Percentiles rank a stretch among this genome's conserved stretches.
Evolutionary conservation across 2,329 filamentous ascomycete genomes (phyloP).

Genomic region (Ophiostoma montium): DNA sequence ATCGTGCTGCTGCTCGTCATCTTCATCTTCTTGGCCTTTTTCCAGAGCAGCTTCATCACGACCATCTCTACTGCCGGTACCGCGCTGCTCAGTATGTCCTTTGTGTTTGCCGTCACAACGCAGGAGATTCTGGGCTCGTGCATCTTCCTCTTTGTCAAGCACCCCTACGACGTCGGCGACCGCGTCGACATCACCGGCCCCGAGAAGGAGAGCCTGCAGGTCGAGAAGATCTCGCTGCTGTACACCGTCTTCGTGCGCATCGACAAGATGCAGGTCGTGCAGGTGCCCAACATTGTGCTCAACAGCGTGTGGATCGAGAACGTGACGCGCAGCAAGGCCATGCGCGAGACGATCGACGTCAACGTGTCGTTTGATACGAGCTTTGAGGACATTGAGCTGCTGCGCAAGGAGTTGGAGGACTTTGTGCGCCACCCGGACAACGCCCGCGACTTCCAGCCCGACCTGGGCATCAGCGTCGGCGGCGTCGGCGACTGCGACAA

Average conservation of each 20-base stretch:
- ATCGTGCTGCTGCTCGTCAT: conserved; percentile 69
- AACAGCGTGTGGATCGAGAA: conserved; percentile 96
- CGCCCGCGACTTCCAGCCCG: conserved; percentile 76
- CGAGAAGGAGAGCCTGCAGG: conserved; percentile 51
- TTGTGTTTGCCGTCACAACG: conserved; percentile 82
- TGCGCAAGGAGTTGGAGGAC: conserved; percentile 69
- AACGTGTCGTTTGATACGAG: conserved; percentile 74
- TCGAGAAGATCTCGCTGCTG: conserved; percentile 87
- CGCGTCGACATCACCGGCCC: conserved; percentile 62
- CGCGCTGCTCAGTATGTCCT: conserved; percentile 85
- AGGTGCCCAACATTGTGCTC: conserved; percentile 82
- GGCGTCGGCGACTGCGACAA: conserved; percentile 80
- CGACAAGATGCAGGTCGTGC: conserved; percentile 62
- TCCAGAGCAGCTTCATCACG: conserved; percentile 72
- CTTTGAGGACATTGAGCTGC: conserved; percentile 77
- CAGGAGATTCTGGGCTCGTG: conserved; percentile 97
- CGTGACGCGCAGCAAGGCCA: conserved; percentile 75
- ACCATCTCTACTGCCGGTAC: conserved; percentile 85
- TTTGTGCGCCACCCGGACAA: conserved; percentile 81
- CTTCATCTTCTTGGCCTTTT: conserved; percentile 80
- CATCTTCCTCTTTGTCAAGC: conserved; percentile 98
- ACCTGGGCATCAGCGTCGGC: conserved; percentile 63
- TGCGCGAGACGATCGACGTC: conserved; percentile 73
- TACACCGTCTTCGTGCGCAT: conserved; percentile 86
- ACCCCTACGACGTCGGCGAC: conserved; percentile 92